Evolutionary conservation across 352 stramenopile genomes (phyloP).

Genomic region (Globisporangium recalcitrans): DNA sequence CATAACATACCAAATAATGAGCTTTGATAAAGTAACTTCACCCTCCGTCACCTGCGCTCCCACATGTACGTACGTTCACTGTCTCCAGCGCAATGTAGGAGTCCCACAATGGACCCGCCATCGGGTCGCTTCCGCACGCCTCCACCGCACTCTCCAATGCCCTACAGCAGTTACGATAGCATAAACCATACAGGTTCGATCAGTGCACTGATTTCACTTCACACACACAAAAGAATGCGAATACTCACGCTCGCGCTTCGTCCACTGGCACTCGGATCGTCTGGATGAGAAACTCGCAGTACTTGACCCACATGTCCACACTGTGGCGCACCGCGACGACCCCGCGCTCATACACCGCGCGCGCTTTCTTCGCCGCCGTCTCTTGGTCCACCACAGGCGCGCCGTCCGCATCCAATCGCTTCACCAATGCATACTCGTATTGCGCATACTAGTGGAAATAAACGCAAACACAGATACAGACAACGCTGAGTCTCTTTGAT

Average conservation of each 20-base stretch:
- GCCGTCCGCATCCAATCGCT: slow-evolving; percentile 30
- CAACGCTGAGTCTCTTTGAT: background rate
- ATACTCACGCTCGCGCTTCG: slow-evolving; percentile 50
- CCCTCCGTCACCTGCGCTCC: background rate
- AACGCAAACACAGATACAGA: background rate
- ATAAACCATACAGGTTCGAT: background rate
- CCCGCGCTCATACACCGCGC: slow-evolving; percentile 63
- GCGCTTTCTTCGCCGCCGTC: slow-evolving; percentile 42
- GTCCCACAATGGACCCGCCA: slow-evolving; percentile 71
- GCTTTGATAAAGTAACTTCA: background rate
- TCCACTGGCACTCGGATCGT: slow-evolving; percentile 52
- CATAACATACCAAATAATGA: background rate
- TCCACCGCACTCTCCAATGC: slow-evolving; percentile 49
- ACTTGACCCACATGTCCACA: slow-evolving; percentile 85
- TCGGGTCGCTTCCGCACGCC: slow-evolving; percentile 55
- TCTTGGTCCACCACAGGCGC: slow-evolving; percentile 31
- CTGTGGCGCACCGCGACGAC: slow-evolving; percentile 58
- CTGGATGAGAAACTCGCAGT: slow-evolving; percentile 71
- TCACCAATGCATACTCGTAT: slow-evolving; percentile 49
- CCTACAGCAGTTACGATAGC: slow-evolving; percentile 18
- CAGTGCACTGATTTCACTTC: no score
- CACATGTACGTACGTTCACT: slow-evolving; percentile 40
- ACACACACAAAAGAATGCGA: no score
- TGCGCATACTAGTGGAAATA: slow-evolving; percentile 49
- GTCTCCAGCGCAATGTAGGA: slow-evolving; percentile 78